Evolutionary conservation across 768 basidiomycete genomes (phyloP).

Genomic region (Agaricus blazei): DNA sequence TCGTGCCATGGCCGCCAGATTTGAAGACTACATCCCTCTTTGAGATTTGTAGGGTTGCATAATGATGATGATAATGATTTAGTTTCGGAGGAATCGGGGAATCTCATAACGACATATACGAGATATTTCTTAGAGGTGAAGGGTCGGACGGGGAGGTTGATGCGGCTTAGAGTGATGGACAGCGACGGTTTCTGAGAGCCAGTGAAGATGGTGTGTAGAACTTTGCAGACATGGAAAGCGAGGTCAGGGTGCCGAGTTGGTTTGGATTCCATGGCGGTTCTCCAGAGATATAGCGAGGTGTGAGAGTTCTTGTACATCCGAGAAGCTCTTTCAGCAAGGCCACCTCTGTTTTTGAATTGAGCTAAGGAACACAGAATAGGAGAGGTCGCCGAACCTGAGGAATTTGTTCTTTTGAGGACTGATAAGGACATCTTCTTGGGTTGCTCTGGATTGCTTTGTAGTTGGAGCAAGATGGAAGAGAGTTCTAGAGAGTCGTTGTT

Average conservation of each 20-base stretch:
- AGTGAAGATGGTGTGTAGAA: constrained; percentile 30
- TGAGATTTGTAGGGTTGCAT: constrained; percentile 1
- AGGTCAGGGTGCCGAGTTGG: constrained; percentile 34
- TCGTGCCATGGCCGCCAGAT: constrained; percentile 52
- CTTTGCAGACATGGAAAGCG: constrained; percentile 35
- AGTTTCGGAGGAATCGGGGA: background rate
- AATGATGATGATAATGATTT: background rate
- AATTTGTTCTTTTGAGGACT: constrained; percentile 7
- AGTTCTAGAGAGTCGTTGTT: background rate
- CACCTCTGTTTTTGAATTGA: constrained; percentile 33
- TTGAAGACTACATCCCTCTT: constrained; percentile 17
- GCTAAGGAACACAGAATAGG: background rate
- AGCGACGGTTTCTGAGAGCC: constrained; percentile 19
- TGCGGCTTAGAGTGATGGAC: constrained; percentile 38
- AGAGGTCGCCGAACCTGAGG: background rate
- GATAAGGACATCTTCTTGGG: background rate
- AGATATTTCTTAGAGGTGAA: constrained; percentile 5
- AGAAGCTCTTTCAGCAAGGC: constrained; percentile 47
- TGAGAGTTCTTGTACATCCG: constrained; percentile 35
- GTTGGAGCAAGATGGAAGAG: background rate
- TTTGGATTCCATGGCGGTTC: constrained; percentile 39
- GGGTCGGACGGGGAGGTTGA: constrained; percentile 1
- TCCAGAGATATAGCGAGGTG: constrained; percentile 49
- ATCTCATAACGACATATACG: constrained; percentile 1
- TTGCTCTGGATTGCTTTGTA: background rate